phyloP scores from a whole-genome alignment of 202 grass and related monocot species.

The Musa balbisiana region DNA sequence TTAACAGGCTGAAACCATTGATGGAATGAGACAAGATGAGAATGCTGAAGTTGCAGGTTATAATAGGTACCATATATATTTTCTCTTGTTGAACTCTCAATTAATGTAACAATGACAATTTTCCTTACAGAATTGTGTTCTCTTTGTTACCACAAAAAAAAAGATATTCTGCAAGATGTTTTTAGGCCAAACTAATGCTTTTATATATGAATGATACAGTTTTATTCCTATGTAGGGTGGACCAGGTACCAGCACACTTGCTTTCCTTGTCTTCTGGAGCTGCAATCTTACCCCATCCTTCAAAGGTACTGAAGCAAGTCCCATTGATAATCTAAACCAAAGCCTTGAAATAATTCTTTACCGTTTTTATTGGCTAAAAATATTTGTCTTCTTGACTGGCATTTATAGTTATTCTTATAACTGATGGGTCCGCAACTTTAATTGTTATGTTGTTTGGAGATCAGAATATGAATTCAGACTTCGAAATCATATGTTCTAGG shows the following conservation, averaged over 20 bases:
- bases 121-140: neutral
- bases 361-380: neutral
- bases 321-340: neutral
- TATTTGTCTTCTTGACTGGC: neutral
- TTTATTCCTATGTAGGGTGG: slow-evolving; percentile 46
- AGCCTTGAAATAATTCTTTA: neutral
- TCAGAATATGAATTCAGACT: too few relatives aligned
- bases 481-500: too few relatives aligned
- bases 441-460: too few relatives aligned
- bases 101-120: slow-evolving; percentile 5
- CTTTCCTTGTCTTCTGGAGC: slow-evolving; percentile 69
- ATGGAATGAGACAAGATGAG: slow-evolving; percentile 20
- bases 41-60: slow-evolving; percentile 26
- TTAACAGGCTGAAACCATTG: slow-evolving; percentile 39
- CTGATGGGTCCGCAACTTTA: neutral
- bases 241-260: slow-evolving; percentile 27
- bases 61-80: slow-evolving; percentile 38
- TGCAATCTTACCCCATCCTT: slow-evolving; percentile 85
- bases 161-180: neutral
- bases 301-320: slow-evolving; percentile 52
- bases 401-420: neutral
- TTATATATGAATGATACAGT: slow-evolving; percentile 5
- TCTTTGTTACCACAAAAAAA: too few relatives aligned
- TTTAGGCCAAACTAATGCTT: neutral
- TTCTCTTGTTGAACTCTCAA: slow-evolving; percentile 14